A percentile compares a stretch with the other conserved stretches of the same genome.
These are phyloP conservation scores for Penicillium longicatenatum DNA, from an alignment of 495 filamentous ascomycete genomes.

Conservation along the genomic window DNA sequence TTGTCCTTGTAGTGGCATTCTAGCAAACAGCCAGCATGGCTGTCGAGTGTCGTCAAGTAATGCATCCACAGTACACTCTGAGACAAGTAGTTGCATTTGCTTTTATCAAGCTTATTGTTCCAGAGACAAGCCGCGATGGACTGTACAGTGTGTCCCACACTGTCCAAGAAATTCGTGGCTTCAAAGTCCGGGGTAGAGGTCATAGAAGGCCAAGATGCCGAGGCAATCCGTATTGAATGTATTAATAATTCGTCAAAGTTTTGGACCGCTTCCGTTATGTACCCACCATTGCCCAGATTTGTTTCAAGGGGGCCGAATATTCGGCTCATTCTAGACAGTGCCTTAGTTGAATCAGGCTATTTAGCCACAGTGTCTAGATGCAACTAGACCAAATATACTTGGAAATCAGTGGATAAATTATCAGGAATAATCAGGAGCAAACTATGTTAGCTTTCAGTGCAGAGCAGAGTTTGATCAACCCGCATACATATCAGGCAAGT, in stretches of 20 bases:
- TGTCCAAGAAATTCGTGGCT: neutral
- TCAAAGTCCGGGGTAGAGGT: neutral
- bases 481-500: neutral
- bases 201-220: neutral
- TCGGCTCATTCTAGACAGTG: neutral
- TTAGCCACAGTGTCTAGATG: neutral
- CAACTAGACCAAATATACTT: neutral
- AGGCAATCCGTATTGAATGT: neutral
- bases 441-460: neutral
- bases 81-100: neutral
- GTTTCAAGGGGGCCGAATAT: neutral
- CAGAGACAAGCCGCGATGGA: neutral
- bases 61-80: neutral
- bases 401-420: neutral
- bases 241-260: neutral
- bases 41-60: neutral
- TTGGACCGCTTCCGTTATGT: neutral
- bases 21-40: too few relatives aligned
- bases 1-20: too few relatives aligned
- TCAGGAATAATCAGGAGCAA: too few relatives aligned
- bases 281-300: neutral
- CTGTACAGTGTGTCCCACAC: neutral
- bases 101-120: neutral
- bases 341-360: neutral
- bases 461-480: neutral